Conservation (phyloP, 257 asterid genomes). For the Solanum commersonii region DNA sequence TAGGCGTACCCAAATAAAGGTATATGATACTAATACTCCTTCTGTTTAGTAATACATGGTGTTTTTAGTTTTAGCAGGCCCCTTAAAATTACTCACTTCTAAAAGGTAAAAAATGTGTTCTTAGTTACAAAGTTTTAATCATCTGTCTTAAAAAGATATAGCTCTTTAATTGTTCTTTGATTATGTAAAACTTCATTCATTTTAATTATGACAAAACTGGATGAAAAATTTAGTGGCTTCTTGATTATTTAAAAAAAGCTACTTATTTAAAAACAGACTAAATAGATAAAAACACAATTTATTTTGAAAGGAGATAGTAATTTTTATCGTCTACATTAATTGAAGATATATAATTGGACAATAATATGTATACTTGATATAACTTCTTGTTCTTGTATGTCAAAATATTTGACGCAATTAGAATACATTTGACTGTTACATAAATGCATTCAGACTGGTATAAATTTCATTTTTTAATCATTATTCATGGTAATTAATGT, state of each 20-base stretch:
- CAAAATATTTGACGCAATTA: too few relatives aligned
- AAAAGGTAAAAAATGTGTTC: neutral
- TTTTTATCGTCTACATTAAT: neutral
- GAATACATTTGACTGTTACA: too few relatives aligned
- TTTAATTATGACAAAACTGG: neutral
- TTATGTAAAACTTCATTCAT: neutral
- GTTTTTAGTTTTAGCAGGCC: neutral
- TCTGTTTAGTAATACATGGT: neutral
- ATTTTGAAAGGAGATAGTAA: neutral
- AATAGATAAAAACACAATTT: neutral
- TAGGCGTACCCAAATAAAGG: neutral
- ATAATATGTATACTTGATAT: too few relatives aligned
- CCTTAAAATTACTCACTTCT: neutral
- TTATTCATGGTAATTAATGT: too few relatives aligned
- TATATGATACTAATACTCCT: neutral
- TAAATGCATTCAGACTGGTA: too few relatives aligned
- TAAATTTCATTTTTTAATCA: too few relatives aligned
- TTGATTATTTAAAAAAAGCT: neutral
- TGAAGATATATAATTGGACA: neutral
- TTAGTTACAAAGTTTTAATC: neutral
- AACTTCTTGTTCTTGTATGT: too few relatives aligned
- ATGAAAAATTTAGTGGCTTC: neutral
- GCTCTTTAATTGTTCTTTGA: neutral
- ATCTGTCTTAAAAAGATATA: neutral
- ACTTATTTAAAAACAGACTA: neutral